Conservation (phyloP, 164 flowering plant genomes). For the Cinnamomum micranthum region DNA sequence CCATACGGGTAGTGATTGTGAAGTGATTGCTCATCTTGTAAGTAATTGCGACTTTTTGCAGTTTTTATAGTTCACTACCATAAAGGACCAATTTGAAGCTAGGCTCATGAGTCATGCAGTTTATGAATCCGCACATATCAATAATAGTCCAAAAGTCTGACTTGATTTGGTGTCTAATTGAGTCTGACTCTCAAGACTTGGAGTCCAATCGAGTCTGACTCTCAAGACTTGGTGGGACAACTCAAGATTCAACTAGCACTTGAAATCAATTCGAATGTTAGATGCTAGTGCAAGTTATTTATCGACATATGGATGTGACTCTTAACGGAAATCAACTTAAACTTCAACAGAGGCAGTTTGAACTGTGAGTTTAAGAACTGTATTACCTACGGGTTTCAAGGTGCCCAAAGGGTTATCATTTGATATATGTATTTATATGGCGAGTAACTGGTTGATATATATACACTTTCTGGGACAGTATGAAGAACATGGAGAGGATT, state of each 20-base stretch:
- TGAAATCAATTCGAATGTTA: neutral
- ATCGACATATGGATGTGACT: neutral
- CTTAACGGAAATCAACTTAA: neutral
- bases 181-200: neutral
- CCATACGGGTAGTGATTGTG: slow-evolving; percentile 93
- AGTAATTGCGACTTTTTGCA: slow-evolving; percentile 16
- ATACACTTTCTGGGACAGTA: slow-evolving; percentile 40
- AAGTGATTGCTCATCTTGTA: slow-evolving; percentile 98
- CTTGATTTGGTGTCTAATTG: neutral
- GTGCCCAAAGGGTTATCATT: no score
- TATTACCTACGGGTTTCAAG: neutral
- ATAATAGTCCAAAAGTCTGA: neutral
- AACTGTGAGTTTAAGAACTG: neutral
- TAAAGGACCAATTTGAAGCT: neutral
- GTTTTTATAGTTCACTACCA: neutral
- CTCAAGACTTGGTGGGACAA: neutral
- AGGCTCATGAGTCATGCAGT: neutral
- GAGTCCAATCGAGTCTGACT: neutral
- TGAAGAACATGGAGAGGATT: slow-evolving; percentile 91
- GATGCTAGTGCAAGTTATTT: neutral
- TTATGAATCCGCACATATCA: neutral
- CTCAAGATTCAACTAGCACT: neutral
- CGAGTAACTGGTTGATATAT: neutral
- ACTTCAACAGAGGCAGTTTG: neutral
- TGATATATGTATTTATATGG: neutral